Evolutionary conservation across 371 early-diverging fungal species (phyloP).

Genomic region (Circinella minor): DNA sequence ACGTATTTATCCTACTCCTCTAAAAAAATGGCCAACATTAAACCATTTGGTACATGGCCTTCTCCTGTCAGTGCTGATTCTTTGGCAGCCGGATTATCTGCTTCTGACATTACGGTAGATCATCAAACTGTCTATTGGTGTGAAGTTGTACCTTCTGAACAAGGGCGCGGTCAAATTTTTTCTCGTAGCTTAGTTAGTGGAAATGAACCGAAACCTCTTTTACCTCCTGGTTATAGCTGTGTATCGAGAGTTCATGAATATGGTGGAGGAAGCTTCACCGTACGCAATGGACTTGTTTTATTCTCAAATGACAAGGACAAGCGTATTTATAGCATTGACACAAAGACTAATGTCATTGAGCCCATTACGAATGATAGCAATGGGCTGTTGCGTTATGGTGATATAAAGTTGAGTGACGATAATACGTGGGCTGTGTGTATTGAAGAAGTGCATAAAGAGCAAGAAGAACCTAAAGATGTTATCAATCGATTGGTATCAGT

Average conservation of each 20-base stretch:
- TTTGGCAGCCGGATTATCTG: constrained; percentile 30
- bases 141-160: constrained; percentile 37
- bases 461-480: constrained; percentile 60
- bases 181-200: constrained; percentile 1
- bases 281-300: constrained; percentile 58
- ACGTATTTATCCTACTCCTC: no score
- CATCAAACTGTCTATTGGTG: constrained; percentile 39
- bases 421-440: constrained; percentile 62
- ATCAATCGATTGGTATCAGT: constrained; percentile 64
- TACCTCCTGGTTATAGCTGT: constrained; percentile 45
- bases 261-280: constrained; percentile 70
- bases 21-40: constrained; percentile 12
- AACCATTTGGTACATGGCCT: constrained; percentile 51
- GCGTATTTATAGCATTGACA: constrained; percentile 59
- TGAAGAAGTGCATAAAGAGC: constrained; percentile 67
- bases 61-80: constrained; percentile 51
- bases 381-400: constrained; percentile 63
- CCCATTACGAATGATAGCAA: constrained; percentile 52
- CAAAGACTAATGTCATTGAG: constrained; percentile 25
- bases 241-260: constrained; percentile 76
- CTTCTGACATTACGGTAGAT: constrained; percentile 37
- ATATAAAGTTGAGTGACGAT: constrained; percentile 59
- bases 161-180: constrained; percentile 52
- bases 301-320: constrained; percentile 66
- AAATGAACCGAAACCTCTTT: constrained; percentile 17